Percentiles rank a stretch among this genome's conserved stretches.
These are phyloP conservation scores for Rhizophagus prolifer DNA, from an alignment of 192 early-diverging fungal species.

Conservation along the genomic window DNA sequence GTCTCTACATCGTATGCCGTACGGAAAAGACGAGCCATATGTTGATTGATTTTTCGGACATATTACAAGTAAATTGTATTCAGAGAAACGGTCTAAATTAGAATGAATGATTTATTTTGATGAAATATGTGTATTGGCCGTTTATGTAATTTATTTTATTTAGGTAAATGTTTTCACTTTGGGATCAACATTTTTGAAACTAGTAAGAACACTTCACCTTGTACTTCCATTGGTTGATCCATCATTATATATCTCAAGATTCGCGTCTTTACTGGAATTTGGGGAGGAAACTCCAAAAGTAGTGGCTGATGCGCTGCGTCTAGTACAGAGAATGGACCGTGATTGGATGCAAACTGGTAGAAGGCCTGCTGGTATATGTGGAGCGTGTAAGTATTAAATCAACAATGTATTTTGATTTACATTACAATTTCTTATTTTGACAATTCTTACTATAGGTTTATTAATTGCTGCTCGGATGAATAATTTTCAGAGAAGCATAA, in stretches of 20 bases:
- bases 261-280: slow-evolving; percentile 87
- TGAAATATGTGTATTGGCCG: too few relatives aligned
- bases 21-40: slow-evolving; percentile 83
- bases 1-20: slow-evolving; percentile 90
- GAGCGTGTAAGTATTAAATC: slow-evolving; percentile 55
- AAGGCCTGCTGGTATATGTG: slow-evolving; percentile 92
- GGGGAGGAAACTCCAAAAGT: slow-evolving; percentile 82
- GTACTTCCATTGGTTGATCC: slow-evolving; percentile 84
- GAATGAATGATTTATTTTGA: too few relatives aligned
- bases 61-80: slow-evolving; percentile 61
- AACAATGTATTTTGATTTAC: background rate
- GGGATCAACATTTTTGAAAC: slow-evolving; percentile 78
- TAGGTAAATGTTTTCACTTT: slow-evolving; percentile 84
- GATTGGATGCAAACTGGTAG: slow-evolving; percentile 93
- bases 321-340: slow-evolving; percentile 88
- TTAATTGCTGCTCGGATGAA: slow-evolving; percentile 90
- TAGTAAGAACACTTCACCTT: slow-evolving; percentile 65
- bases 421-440: background rate
- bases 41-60: slow-evolving; percentile 95
- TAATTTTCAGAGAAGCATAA: slow-evolving; percentile 77
- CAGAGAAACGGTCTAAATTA: too few relatives aligned
- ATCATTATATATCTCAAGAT: slow-evolving; percentile 87
- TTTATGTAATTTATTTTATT: background rate
- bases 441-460: slow-evolving; percentile 36
- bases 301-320: slow-evolving; percentile 71